These are phyloP conservation scores for Colletotrichum abscissum DNA, from an alignment of 2,329 filamentous ascomycete species.

Conservation along the genomic window DNA sequence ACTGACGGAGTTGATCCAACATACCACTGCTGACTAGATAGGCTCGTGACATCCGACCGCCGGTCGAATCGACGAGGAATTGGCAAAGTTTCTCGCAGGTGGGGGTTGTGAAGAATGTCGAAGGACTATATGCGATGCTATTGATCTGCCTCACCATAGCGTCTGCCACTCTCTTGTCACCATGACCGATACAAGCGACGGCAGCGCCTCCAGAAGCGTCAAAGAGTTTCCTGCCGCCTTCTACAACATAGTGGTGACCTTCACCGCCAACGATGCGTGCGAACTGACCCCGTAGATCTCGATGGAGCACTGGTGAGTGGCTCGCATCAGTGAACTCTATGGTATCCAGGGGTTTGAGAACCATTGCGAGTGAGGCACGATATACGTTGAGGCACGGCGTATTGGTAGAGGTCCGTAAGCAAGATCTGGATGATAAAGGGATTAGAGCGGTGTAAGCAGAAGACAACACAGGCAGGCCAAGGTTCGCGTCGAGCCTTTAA, in stretches of 20 bases:
- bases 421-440: not conserved
- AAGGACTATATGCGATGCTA: conserved; percentile 48
- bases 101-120: conserved; percentile 53
- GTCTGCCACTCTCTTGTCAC: conserved; percentile 40
- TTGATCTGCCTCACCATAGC: conserved; percentile 43
- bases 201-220: conserved; percentile 50
- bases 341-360: conserved; percentile 8
- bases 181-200: conserved; percentile 46
- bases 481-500: not conserved
- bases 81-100: conserved; percentile 53
- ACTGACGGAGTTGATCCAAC: conserved; percentile 16
- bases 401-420: not conserved
- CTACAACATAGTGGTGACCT: conserved; percentile 48
- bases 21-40: conserved; percentile 52
- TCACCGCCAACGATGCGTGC: conserved; percentile 42
- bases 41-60: conserved; percentile 50
- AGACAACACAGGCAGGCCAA: not conserved
- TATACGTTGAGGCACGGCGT: not conserved
- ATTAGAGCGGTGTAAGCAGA: not conserved
- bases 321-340: conserved; percentile 3
- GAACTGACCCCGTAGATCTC: conserved; percentile 24
- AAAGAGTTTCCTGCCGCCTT: conserved; percentile 45
- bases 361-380: not conserved
- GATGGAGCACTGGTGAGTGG: conserved; percentile 28
- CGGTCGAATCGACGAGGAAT: conserved; percentile 48